Base-by-base conservation (phyloP, 305 asterid genomes). In the Fraxinus baroniana region DNA sequence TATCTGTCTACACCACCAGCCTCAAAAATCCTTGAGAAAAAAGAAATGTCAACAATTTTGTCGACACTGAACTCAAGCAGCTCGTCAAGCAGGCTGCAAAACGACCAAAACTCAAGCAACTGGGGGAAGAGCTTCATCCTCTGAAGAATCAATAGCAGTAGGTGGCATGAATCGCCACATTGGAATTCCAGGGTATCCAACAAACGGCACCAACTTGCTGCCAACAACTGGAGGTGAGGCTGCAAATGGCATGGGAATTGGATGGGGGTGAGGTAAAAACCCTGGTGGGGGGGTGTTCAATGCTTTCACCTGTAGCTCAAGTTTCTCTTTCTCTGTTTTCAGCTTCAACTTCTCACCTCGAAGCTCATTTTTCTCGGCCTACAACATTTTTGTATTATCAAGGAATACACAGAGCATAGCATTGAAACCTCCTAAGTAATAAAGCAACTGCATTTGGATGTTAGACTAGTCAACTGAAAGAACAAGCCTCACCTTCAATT, bases 351-450 rank as follows among this genome's bases (percentile, higher is more conserved):
- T 89, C 85, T 89, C 91, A 30, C 88, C 91, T 60, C 91, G 87
- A 33, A 90, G 90, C 80, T 90, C 93, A 70, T 84, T 90, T 80
- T 91, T 91, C 91, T 91, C 95, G 1, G 85, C 90, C 95, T 91
- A 46, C 32, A 80, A 62, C 15, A 46, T 74, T 73, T 24, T 39
- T 78, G 1, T 2, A 85, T 5, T 20, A 12, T 32, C 55, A 71
- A 73, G 18, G 22, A 36, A 37, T 26, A 24, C 4, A 10, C n/a
- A 17, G n/a, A 68, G 37, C 36, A 66, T 3, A 7, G 33, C 74
- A 68, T 18, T 60, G 28, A 26, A 12, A 68, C 3, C 74, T 26
- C 74, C 74, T 28, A 20, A 7, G 64, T 10, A 49, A 35, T 52
- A 80, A 26, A 52, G 18, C 37, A 74, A 49, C 2, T 12, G 18